phyloP scores from a whole-genome alignment of 768 basidiomycete genomes.

The Tricholoma matsutake region DNA sequence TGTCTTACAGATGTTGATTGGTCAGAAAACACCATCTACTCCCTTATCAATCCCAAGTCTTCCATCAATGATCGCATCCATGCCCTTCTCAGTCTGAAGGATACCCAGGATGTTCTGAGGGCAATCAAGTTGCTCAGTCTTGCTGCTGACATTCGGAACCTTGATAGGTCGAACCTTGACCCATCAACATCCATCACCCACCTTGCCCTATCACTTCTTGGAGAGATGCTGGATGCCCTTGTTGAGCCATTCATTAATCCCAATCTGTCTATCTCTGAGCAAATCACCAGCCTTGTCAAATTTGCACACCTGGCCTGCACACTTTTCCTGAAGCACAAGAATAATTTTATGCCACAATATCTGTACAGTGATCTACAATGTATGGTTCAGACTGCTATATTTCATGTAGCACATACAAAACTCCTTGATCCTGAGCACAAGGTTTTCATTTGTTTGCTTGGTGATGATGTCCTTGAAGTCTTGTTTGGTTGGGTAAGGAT shows the following conservation, averaged over 20 bases:
- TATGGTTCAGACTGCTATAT: slow-evolving; percentile 25
- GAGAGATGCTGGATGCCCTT: slow-evolving; percentile 25
- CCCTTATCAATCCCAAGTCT: not conserved
- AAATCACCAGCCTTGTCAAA: slow-evolving; percentile 22
- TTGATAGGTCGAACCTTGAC: slow-evolving; percentile 11
- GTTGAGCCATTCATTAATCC: slow-evolving; percentile 23
- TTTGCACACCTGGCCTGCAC: slow-evolving; percentile 23
- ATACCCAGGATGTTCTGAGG: slow-evolving; percentile 30
- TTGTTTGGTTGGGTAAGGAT: slow-evolving; percentile 25
- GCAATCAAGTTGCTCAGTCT: slow-evolving; percentile 24
- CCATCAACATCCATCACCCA: slow-evolving; percentile 17
- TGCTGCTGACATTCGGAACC: slow-evolving; percentile 13
- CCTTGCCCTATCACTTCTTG: slow-evolving; percentile 20
- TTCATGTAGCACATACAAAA: slow-evolving; percentile 22
- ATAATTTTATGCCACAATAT: slow-evolving; percentile 25
- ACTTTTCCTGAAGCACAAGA: slow-evolving; percentile 17
- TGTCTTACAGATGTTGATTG: slow-evolving; percentile 22
- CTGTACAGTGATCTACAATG: slow-evolving; percentile 29
- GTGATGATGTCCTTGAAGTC: slow-evolving; percentile 24
- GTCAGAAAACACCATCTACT: slow-evolving; percentile 5
- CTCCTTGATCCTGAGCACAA: slow-evolving; percentile 13
- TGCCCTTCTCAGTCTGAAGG: slow-evolving; percentile 25
- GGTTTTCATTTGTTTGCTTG: slow-evolving; percentile 15
- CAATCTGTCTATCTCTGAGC: slow-evolving; percentile 19
- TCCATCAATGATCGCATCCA: slow-evolving; percentile 5